Conservation (phyloP, 768 basidiomycete species). For the Roridomyces roridus region DNA sequence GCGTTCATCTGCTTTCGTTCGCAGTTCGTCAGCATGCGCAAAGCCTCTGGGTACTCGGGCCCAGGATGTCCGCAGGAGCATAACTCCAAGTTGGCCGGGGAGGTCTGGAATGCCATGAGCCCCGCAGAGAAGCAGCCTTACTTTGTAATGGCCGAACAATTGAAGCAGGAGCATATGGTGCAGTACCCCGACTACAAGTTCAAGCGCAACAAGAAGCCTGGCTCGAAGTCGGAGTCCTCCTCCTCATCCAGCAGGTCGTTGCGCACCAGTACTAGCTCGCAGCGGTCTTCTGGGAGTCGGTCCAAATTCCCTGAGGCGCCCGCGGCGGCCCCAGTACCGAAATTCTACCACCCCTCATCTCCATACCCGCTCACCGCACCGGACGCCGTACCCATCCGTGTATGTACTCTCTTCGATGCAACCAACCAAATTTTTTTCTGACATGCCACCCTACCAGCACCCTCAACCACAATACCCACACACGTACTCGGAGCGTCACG, state of each 20-base stretch:
- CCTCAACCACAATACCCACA: not conserved
- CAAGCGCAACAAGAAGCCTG: not conserved
- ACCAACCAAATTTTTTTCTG: not conserved
- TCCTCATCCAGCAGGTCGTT: not conserved
- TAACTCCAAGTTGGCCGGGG: no score
- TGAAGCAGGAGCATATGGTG: constrained; percentile 1
- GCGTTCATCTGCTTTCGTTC: no score
- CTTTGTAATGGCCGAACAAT: not conserved
- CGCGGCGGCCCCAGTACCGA: not conserved
- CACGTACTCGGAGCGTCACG: constrained; percentile 5
- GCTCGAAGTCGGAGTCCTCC: not conserved
- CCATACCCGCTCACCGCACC: not conserved
- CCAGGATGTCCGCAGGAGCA: no score
- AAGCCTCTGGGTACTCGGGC: no score
- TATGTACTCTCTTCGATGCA: not conserved
- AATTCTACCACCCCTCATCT: not conserved
- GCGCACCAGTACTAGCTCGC: no score
- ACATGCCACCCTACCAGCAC: no score
- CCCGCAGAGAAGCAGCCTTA: constrained; percentile 1
- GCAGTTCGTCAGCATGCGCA: no score
- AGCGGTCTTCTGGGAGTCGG: no score
- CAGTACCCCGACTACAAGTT: constrained; percentile 16
- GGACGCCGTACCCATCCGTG: not conserved
- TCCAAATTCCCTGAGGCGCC: no score
- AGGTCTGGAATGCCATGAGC: constrained; percentile 11